A percentile compares a stretch with the other conserved stretches of the same genome.
phyloP scores from a whole-genome alignment of 768 basidiomycete genomes.

The Rhodotorula paludigena region DNA sequence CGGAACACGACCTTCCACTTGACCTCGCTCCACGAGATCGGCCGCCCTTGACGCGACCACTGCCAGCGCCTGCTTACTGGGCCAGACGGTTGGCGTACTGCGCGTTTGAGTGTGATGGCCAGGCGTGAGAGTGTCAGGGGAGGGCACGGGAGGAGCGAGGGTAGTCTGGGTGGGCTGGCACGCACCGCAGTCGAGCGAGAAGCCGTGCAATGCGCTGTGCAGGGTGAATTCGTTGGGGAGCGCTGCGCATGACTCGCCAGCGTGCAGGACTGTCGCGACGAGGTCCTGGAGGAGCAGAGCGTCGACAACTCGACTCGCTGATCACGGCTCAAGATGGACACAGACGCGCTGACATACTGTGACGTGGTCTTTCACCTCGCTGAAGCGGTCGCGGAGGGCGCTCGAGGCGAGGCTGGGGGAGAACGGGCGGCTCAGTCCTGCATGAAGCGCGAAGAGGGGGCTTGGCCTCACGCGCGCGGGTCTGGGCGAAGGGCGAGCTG shows the following conservation, averaged over 20 bases:
- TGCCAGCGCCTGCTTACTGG: background rate
- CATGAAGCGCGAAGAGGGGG: background rate
- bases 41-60: background rate
- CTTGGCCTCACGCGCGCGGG: background rate
- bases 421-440: background rate
- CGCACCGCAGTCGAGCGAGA: background rate
- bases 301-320: background rate
- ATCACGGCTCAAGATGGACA: background rate
- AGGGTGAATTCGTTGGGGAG: background rate
- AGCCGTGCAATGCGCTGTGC: constrained; percentile 12
- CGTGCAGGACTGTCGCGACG: background rate
- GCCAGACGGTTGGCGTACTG: background rate
- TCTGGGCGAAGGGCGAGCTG: background rate
- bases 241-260: accelerated
- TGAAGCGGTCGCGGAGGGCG: background rate
- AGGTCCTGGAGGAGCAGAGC: background rate
- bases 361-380: constrained; percentile 10
- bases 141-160: background rate
- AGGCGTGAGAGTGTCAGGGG: too few species aligned
- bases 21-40: background rate
- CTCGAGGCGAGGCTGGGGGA: background rate
- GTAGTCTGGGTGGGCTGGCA: too few species aligned
- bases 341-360: background rate
- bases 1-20: background rate
- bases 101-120: too few species aligned